phyloP scores from a whole-genome alignment of 306 rosid genomes.

The Cicer yamashitae region DNA sequence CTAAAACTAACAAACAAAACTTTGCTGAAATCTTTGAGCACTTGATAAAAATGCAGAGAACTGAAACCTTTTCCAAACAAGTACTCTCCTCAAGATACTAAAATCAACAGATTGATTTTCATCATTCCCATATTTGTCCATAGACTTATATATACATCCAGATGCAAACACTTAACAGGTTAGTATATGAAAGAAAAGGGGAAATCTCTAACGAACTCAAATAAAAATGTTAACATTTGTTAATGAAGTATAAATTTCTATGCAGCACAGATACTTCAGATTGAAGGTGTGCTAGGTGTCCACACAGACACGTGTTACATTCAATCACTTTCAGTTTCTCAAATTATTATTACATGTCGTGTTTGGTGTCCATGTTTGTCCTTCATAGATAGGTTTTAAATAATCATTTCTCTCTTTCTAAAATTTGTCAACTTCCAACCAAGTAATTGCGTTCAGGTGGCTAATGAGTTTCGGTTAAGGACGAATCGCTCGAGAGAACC shows the following conservation, averaged over 20 bases:
- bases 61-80: constrained; percentile 9
- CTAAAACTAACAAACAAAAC: neutral
- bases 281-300: too few relatives aligned
- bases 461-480: too few relatives aligned
- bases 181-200: constrained; percentile 6
- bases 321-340: too few relatives aligned
- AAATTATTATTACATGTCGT: too few relatives aligned
- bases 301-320: too few relatives aligned
- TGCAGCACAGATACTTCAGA: too few relatives aligned
- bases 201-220: constrained; percentile 1
- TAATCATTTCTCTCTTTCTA: neutral
- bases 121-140: constrained; percentile 4
- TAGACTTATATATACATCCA: neutral
- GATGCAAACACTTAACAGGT: neutral
- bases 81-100: constrained; percentile 10
- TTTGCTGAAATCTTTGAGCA: neutral
- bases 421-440: neutral
- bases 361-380: too few relatives aligned
- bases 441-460: too few relatives aligned
- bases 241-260: neutral
- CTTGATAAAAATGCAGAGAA: neutral
- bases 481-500: too few relatives aligned
- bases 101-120: neutral
- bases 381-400: neutral
- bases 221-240: constrained; percentile 10